Base-by-base conservation (phyloP, 371 early-diverging fungal genomes). In the Circinella minor region DNA sequence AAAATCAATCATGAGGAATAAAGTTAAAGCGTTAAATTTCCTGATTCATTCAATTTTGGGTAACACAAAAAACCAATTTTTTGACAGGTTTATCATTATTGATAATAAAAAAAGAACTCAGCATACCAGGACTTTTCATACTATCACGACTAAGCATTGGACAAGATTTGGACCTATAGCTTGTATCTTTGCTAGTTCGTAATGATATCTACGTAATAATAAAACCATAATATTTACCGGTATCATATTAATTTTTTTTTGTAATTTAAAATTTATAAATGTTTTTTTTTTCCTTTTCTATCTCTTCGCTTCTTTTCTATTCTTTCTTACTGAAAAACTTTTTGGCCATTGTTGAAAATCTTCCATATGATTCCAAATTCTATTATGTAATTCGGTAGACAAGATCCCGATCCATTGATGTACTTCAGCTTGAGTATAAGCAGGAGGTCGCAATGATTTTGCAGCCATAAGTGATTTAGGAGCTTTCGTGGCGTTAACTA, bases 381-480 rank as follows among this genome's bases (percentile, higher is more conserved):
- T 79, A 9, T 68, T 74, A 55, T 82, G 89, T 37, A 91, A 68
- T 70, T 93, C 93, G 10, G 80, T 49, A 14, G 81, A 74, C 11
- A 93, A 65, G 10, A 89, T 84, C 4, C 75, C 77, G 17, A 88
- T 63, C 93, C 93, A 93, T 20, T 72, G 74, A 39, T 78, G 69
- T 61, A 87, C 60, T 9, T 86, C 81, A 7, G 71, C 46, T 18
- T 67, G 38, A 3, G 57, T 66, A 4, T 49, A 57, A 14, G 86
- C 63, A 36, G 80, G 68, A 11, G 82, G 83, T 1, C 77, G 71
- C 36, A 91, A 79, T 2, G 79, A 72, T 66, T 92, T 92, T 47
- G 84, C 69, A 4, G 90, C 88, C 79, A 83, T 86, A 69, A 90
- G 77, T 13, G 89, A 87, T 67, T 90, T 87, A 10, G 86, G 73